phyloP scores from a whole-genome alignment of 2,329 filamentous ascomycete genomes.

The Calonectria leucothoes region DNA sequence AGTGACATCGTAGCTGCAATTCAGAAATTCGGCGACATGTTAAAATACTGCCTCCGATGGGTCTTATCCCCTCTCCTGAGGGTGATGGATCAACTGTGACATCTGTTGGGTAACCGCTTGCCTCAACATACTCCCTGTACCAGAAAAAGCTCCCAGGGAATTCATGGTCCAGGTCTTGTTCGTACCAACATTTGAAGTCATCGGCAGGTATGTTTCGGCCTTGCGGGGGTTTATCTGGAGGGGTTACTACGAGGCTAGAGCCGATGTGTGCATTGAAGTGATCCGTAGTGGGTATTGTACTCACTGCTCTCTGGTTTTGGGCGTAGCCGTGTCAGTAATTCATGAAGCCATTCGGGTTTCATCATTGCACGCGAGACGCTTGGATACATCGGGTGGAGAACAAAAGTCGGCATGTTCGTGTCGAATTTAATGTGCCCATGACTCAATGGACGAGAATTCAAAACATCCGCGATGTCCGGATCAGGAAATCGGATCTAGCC shows the following conservation, averaged over 20 bases:
- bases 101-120: not conserved
- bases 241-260: not conserved
- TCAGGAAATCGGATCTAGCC: too few species aligned
- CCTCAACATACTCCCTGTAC: not conserved
- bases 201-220: not conserved
- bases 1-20: not conserved
- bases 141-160: not conserved
- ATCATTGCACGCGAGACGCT: not conserved
- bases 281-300: not conserved
- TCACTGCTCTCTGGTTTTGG: not conserved
- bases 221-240: not conserved
- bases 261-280: not conserved
- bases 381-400: too few species aligned
- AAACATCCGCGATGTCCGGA: too few species aligned
- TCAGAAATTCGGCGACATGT: not conserved
- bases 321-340: not conserved
- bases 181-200: not conserved
- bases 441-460: too few species aligned
- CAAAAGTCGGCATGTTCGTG: too few species aligned
- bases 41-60: not conserved
- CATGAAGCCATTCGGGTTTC: not conserved
- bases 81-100: not conserved
- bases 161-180: not conserved
- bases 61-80: not conserved
- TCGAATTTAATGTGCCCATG: too few species aligned